Evolutionary conservation across 768 basidiomycete genomes (phyloP).

Genomic region (Boletus insuetus): DNA sequence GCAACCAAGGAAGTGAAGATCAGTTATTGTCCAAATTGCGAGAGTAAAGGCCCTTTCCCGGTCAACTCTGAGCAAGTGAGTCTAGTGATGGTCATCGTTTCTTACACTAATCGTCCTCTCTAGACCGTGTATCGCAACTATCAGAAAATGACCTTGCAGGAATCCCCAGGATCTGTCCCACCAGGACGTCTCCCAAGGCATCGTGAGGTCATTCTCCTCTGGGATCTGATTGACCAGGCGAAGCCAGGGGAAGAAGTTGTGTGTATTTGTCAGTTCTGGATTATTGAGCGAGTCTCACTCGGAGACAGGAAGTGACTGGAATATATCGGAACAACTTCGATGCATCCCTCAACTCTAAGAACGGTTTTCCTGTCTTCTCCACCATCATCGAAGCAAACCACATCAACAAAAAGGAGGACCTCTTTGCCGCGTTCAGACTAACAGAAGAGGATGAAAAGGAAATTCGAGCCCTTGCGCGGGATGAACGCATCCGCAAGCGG

Average conservation of each 20-base stretch:
- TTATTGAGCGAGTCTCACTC: slow-evolving; percentile 7
- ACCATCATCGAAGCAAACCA: slow-evolving; percentile 98
- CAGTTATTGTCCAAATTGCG: slow-evolving; percentile 92
- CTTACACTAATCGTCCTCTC: background rate
- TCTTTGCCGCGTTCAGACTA: slow-evolving; percentile 96
- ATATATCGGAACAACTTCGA: slow-evolving; percentile 99
- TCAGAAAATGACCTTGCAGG: slow-evolving; percentile 98
- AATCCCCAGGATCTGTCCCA: slow-evolving; percentile 96
- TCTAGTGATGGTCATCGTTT: background rate
- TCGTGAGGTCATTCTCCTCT: slow-evolving; percentile 92
- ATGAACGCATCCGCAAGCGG: slow-evolving; percentile 93
- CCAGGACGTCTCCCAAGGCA: slow-evolving; percentile 96
- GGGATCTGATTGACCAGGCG: slow-evolving; percentile 97
- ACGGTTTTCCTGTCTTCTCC: slow-evolving; percentile 99
- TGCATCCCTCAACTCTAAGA: slow-evolving; percentile 95
- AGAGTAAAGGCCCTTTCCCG: slow-evolving; percentile 91
- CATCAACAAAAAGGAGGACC: slow-evolving; percentile 98
- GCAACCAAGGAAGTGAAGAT: slow-evolving; percentile 91
- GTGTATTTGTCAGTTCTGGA: slow-evolving; percentile 30
- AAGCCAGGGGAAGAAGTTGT: slow-evolving; percentile 99
- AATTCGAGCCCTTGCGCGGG: slow-evolving; percentile 82
- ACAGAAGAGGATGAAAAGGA: slow-evolving; percentile 96
- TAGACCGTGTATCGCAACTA: slow-evolving; percentile 98
- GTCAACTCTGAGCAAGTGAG: slow-evolving; percentile 94
- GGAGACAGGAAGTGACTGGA: slow-evolving; percentile 86